Conservation (phyloP, 805 yeast species). For the Monosporozyma siamensis region DNA sequence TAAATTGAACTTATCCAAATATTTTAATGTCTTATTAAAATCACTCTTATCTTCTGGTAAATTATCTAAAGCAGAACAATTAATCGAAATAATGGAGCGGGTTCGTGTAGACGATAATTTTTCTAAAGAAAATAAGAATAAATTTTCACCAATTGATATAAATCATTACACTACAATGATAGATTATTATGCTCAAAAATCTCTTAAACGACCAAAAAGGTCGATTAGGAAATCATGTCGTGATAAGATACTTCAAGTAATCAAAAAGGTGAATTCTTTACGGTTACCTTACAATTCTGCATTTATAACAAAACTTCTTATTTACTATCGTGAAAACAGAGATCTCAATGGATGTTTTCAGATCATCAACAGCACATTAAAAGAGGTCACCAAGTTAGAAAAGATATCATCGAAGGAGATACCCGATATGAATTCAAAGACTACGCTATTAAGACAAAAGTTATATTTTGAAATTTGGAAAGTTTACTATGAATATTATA, state of each 20-base stretch:
- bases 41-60: conserved; percentile 18
- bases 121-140: not conserved
- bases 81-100: not conserved
- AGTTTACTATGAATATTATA: conserved; percentile 16
- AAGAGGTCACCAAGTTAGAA: conserved; percentile 12
- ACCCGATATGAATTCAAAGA: conserved; percentile 2
- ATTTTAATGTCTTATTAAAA: conserved; percentile 21
- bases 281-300: conserved; percentile 29
- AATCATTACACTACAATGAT: conserved; percentile 34
- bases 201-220: too few species aligned
- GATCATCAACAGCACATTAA: conserved; percentile 26
- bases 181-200: conserved; percentile 23
- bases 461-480: conserved; percentile 30
- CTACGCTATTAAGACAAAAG: conserved; percentile 10
- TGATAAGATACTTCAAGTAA: conserved; percentile 26
- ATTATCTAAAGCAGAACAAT: conserved; percentile 23
- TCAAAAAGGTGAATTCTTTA: conserved; percentile 26
- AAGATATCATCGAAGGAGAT: conserved; percentile 2
- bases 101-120: not conserved
- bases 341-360: conserved; percentile 27
- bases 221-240: too few species aligned
- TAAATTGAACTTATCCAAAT: conserved; percentile 11
- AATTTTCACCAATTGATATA: not conserved
- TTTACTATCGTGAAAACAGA: conserved; percentile 24
- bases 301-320: conserved; percentile 33